A percentile compares a stretch with the other conserved stretches of the same genome.
These are phyloP conservation scores for Fraxinus pennsylvanica DNA, from an alignment of 257 asterid genomes.

Conservation along the genomic window DNA sequence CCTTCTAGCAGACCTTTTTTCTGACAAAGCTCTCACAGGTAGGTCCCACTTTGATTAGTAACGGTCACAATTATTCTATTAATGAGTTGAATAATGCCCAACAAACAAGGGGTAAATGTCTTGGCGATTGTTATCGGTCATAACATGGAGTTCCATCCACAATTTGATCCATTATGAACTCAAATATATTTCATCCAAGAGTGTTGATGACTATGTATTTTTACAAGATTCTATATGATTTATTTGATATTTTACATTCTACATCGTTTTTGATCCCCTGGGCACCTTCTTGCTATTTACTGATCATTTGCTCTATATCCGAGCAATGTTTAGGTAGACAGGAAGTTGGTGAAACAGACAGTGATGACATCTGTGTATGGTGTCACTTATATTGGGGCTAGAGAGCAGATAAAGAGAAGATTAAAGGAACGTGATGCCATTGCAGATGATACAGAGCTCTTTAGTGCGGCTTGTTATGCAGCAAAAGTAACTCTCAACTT, in stretches of 20 bases:
- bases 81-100: too few relatives aligned
- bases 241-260: conserved; percentile 3
- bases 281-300: conserved; percentile 9
- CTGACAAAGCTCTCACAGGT: too few relatives aligned
- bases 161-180: conserved; percentile 14
- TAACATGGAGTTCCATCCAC: not conserved
- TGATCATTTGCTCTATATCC: conserved; percentile 18
- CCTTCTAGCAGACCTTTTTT: too few relatives aligned
- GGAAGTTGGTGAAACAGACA: conserved; percentile 97
- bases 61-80: too few relatives aligned
- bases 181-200: conserved; percentile 16
- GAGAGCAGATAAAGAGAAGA: conserved; percentile 91
- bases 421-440: conserved; percentile 78
- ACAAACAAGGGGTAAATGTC: not conserved
- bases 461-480: conserved; percentile 88
- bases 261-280: not conserved
- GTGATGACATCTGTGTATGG: conserved; percentile 99
- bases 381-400: conserved; percentile 96
- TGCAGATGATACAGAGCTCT: conserved; percentile 67
- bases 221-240: conserved; percentile 1
- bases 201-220: not conserved
- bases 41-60: too few relatives aligned
- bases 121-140: conserved; percentile 9
- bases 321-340: conserved; percentile 68
- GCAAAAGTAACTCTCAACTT: conserved; percentile 70